phyloP scores from a whole-genome alignment of 192 early-diverging fungal species.

The Coemansia sp. region DNA sequence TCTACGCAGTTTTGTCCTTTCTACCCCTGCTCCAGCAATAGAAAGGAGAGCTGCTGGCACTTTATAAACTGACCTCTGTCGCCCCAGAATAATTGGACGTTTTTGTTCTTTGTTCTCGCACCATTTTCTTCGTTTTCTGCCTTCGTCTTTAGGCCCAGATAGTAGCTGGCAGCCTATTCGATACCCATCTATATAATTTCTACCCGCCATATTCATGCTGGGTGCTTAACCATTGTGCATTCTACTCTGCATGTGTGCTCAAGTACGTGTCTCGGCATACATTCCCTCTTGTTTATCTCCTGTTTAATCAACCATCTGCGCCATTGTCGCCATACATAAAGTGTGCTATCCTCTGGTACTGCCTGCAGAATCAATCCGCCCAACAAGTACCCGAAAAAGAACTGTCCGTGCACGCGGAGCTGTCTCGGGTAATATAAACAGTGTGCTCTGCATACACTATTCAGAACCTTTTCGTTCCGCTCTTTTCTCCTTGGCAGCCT shows the following conservation, averaged over 20 bases:
- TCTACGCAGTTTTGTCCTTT: neutral
- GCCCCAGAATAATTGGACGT: neutral
- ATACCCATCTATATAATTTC: neutral
- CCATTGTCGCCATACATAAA: constrained; percentile 2
- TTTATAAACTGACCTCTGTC: neutral
- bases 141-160: neutral
- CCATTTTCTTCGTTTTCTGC: neutral
- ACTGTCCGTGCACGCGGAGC: neutral
- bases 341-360: neutral
- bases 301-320: neutral
- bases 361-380: neutral
- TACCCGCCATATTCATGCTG: neutral
- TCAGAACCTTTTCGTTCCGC: neutral
- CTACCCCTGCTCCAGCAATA: neutral
- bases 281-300: neutral
- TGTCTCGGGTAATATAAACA: neutral
- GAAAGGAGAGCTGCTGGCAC: neutral
- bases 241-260: constrained; percentile 10
- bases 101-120: neutral
- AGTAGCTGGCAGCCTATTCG: neutral
- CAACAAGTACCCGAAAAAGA: neutral
- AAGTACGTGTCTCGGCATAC: constrained; percentile 11
- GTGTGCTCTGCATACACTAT: neutral
- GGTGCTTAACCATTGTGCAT: neutral
- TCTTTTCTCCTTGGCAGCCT: neutral